Evolutionary conservation across 2,329 filamentous ascomycete species (phyloP), one percentile per base, ranked within the genome.

Genomic region (Pezicula carpinea): DNA sequence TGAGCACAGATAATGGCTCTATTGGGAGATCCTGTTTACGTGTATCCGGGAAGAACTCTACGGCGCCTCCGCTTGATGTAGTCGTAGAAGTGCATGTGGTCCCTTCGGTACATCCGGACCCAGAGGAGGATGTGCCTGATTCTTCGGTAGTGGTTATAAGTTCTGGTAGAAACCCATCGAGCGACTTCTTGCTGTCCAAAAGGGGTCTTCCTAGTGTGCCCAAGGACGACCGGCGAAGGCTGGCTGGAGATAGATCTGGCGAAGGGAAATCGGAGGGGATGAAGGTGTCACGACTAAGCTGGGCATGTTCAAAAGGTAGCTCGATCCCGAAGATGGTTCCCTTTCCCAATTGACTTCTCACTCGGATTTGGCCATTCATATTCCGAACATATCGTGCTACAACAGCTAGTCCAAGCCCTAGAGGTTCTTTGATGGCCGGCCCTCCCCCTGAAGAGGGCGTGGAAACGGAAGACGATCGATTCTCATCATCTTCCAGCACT

Each of bases 1-100:
- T 71, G 14, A 93, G 71, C 32, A 92, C 85, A 6, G 43, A 46
- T 17, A 58, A 44, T 14, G 38, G 33, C 17, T 41, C 41, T 21
- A 19, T 43, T 13, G 18, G 15, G 54, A 19, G 83, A 85, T 64
- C 82, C 85, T 59, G 84, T 13, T 22, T 40, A 5, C 15, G 8
- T 38, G 35, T 29, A 29, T 29, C 35, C 13, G 35, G 35, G 15
- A 38, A 38, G 15, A 38, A 19, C 11, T 38, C 35, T 8, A 18
- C 14, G n/a, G 17, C n/a, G 13, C 5, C 22, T 21, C 8, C 19
- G 7, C 5, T 40, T 5, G 26, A 17, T 10, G 14, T 38, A 21
- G 35, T 38, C 35, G 14, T 11, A 8, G 14, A 5, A 18, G 35
- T 19, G 26, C 26, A 10, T 29, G 26, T 11, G 26, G 26, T 29